Evolutionary conservation across 352 stramenopile species (phyloP).

Genomic region (Halophytophthora polymorphica): DNA sequence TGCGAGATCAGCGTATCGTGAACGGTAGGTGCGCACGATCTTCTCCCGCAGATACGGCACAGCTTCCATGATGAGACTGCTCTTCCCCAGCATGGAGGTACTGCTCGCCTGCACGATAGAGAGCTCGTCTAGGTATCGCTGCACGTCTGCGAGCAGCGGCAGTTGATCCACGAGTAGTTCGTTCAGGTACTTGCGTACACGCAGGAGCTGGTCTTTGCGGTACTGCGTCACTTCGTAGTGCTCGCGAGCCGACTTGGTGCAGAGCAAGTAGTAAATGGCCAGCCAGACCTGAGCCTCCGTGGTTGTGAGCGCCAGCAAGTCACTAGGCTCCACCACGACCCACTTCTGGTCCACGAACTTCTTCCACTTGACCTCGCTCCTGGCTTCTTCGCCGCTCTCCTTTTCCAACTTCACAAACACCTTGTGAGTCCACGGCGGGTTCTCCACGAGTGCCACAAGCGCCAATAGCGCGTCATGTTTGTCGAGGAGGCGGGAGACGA

Average conservation of each 20-base stretch:
- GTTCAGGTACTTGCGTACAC: conserved; percentile 94
- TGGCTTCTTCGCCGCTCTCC: conserved; percentile 10
- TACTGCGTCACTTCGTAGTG: conserved; percentile 95
- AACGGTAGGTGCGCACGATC: conserved; percentile 43
- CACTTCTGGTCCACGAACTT: conserved; percentile 94
- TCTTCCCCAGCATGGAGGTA: conserved; percentile 26
- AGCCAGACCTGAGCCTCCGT: conserved; percentile 95
- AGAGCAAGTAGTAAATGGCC: conserved; percentile 92
- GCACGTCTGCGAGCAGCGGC: conserved; percentile 91
- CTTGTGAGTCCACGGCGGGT: conserved; percentile 94
- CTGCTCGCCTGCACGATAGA: conserved; percentile 84
- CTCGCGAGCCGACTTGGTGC: conserved; percentile 89
- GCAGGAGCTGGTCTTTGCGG: conserved; percentile 91
- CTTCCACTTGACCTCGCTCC: conserved; percentile 71
- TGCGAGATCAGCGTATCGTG: conserved; percentile 37
- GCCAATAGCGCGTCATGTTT: conserved; percentile 95
- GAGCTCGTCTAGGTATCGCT: conserved; percentile 95
- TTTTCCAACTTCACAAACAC: conserved; percentile 14
- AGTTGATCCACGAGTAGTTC: conserved; percentile 94
- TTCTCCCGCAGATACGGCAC: conserved; percentile 66
- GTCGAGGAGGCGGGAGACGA: conserved; percentile 92
- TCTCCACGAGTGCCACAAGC: conserved; percentile 92
- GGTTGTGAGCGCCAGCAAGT: conserved; percentile 92
- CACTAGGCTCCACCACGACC: conserved; percentile 71
- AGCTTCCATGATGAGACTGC: conserved; percentile 74